Evolutionary conservation across 495 filamentous ascomycete species (phyloP).

Genomic region (Trichoderma asperelloides): DNA sequence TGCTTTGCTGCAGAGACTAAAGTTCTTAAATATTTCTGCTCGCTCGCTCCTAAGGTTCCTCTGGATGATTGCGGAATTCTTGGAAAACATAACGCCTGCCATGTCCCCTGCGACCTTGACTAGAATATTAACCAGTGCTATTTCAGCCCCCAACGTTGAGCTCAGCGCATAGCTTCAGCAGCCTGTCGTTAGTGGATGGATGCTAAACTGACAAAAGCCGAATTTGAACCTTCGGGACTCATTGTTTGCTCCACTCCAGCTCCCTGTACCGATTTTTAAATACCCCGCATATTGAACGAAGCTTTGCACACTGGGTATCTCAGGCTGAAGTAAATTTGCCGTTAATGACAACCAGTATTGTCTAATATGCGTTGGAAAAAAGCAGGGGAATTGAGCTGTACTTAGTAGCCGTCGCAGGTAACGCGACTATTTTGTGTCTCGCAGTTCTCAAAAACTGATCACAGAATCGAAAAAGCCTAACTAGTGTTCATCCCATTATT

Average conservation of each 20-base stretch:
- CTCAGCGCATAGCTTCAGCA: neutral
- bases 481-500: neutral
- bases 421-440: neutral
- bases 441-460: neutral
- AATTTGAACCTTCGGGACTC: neutral
- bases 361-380: neutral
- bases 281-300: too few species aligned
- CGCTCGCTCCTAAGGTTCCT: neutral
- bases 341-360: neutral
- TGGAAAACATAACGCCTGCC: neutral
- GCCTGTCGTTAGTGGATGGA: neutral
- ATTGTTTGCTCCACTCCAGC: neutral
- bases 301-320: neutral
- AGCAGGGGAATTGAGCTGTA: neutral
- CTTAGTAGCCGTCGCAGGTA: neutral
- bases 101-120: neutral
- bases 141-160: neutral
- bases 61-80: neutral
- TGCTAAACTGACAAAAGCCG: neutral
- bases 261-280: neutral
- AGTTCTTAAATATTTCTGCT: neutral
- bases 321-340: neutral
- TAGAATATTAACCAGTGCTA: neutral
- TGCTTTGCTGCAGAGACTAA: neutral
- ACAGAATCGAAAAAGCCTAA: neutral